A percentile compares a stretch with the other conserved stretches of the same genome.
Conservation (phyloP, 768 basidiomycete species). For the Hygrophoropsis aurantiaca region DNA sequence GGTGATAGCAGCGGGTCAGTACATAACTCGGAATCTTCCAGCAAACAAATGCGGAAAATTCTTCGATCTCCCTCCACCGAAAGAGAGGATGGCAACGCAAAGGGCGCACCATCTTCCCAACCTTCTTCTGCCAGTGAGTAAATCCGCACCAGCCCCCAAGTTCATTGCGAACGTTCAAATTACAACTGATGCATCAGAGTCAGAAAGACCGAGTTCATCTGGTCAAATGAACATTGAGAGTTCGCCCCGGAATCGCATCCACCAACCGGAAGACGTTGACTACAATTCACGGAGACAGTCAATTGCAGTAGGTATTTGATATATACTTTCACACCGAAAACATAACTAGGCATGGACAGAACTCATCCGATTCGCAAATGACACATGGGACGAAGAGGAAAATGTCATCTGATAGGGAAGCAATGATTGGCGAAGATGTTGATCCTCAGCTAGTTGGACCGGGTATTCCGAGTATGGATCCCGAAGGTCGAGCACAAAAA, state of each 20-base stretch:
- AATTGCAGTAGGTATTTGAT: conserved; percentile 51
- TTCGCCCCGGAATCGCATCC: conserved; percentile 24
- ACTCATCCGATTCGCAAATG: conserved; percentile 39
- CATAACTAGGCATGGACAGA: conserved; percentile 17
- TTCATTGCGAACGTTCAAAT: conserved; percentile 5
- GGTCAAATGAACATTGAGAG: conserved; percentile 42
- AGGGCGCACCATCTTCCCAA: conserved; percentile 20
- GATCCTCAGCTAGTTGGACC: conserved; percentile 70
- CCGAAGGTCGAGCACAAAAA: conserved; percentile 72
- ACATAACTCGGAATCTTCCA: conserved; percentile 37
- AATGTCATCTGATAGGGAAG: conserved; percentile 68
- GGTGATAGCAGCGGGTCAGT: conserved; percentile 46
- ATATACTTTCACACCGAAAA: background rate
- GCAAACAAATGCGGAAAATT: conserved; percentile 50
- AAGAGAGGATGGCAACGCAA: conserved; percentile 27
- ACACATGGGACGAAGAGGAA: conserved; percentile 78
- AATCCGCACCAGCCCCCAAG: background rate
- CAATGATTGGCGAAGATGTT: conserved; percentile 56
- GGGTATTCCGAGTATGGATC: conserved; percentile 61
- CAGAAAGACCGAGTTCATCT: conserved; percentile 30
- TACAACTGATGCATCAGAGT: conserved; percentile 16
- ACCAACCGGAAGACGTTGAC: conserved; percentile 56
- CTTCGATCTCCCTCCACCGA: conserved; percentile 59
- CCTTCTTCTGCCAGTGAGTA: conserved; percentile 19
- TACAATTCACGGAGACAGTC: conserved; percentile 73